Base-by-base conservation (phyloP, 768 basidiomycete genomes). In the Lactifluus subvellereus region DNA sequence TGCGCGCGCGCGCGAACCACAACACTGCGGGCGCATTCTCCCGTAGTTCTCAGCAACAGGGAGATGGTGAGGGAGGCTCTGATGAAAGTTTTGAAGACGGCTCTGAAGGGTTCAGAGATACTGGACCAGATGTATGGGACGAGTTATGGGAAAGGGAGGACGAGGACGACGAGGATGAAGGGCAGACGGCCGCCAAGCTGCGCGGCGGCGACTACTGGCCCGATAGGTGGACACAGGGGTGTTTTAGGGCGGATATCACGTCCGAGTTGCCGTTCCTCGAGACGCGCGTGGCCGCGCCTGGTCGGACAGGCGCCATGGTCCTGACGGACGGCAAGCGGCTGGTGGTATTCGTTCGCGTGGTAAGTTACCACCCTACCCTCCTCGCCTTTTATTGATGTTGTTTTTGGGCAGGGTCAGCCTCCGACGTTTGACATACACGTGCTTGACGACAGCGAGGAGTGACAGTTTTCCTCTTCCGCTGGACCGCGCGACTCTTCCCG, bases 381-480 rank as follows among this genome's bases (percentile, higher is more conserved):
- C 8, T 1, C 2, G 7, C 3, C 2, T 6, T n/a, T 43, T 43
- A 32, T 16, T 55, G 0, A 7, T 4, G 9, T 13, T 20, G 27
- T 20, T 22, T 18, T 3, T 18, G 42, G 0, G 35, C 52, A 51
- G 53, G 38, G 48, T 0, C 62, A 43, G 8, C 58, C 45, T 6
- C 52, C 57, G 3, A 55, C 33, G 8, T 64, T 64, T n/a, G 53
- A 64, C 5, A 30, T 64, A 14, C 48, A 64, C 40, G 57, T 64
- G 3, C 58, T 64, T 4, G 62, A 54, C 16, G 2, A 14, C 11
- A 20, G 43, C 32, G 49, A 43, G 30, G 27, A 59, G 3, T 5
- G 27, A 27, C 27, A 27, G 27, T 27, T 27, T 40, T 3, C 38
- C 14, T 40, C 38, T 40, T 13, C 14, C 6, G 2, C 14, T 40